These are phyloP conservation scores for Microbotryum lychnidis-dioicae DNA, from an alignment of 1,284 basidiomycete species.

Conservation along the genomic window DNA sequence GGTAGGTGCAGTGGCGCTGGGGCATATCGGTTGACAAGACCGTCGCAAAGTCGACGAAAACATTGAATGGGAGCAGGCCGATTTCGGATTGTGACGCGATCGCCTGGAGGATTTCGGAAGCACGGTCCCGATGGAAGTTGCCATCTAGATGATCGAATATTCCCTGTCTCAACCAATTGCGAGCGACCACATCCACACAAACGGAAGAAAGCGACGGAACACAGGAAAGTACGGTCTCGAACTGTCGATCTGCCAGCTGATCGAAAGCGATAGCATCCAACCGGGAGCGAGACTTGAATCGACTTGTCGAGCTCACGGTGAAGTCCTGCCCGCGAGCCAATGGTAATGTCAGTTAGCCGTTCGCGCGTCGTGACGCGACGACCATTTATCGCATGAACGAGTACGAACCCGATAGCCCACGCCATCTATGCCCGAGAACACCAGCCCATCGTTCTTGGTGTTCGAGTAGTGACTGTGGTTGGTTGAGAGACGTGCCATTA, in stretches of 20 bases:
- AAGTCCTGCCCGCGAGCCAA: slow-evolving; percentile 7
- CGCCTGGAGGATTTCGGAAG: background rate
- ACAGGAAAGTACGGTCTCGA: background rate
- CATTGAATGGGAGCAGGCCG: slow-evolving; percentile 8
- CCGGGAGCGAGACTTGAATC: background rate
- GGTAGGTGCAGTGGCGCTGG: slow-evolving; percentile 7
- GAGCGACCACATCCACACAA: slow-evolving; percentile 11
- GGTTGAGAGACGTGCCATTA: too few relatives aligned
- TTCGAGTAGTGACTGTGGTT: too few relatives aligned
- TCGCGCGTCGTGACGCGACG: too few relatives aligned
- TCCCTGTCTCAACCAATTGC: slow-evolving; percentile 6
- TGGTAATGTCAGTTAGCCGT: too few relatives aligned
- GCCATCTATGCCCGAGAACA: too few relatives aligned
- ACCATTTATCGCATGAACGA: too few relatives aligned
- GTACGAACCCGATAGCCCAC: too few relatives aligned
- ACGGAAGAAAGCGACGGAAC: slow-evolving; percentile 4
- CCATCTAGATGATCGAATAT: slow-evolving; percentile 8
- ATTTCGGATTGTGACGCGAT: background rate
- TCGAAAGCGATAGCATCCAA: slow-evolving; percentile 9
- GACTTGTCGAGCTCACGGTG: slow-evolving; percentile 5
- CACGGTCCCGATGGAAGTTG: background rate
- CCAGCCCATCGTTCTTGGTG: too few relatives aligned
- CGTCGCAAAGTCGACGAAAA: slow-evolving; percentile 14
- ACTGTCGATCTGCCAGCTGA: background rate
- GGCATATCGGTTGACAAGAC: slow-evolving; percentile 2